Base-by-base conservation (phyloP, 1,284 basidiomycete genomes). In the Agaricales sp. region DNA sequence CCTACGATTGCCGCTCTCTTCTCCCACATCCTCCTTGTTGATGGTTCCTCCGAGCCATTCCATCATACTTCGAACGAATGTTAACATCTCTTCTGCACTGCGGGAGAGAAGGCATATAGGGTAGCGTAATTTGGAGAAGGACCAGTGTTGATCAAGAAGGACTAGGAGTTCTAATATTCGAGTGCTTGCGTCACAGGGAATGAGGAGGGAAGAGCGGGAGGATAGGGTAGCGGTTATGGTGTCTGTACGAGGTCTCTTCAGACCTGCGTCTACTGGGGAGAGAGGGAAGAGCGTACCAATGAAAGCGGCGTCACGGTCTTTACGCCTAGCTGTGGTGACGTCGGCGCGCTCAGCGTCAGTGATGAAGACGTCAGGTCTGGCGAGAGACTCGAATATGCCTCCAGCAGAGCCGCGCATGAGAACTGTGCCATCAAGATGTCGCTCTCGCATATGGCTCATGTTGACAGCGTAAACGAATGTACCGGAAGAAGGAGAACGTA, bases 31-130 rank as follows among this genome's bases (percentile, higher is more conserved):
- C 58, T 91, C 87, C 60, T 91, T 91, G 57, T 83, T 91, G 53
- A 96, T 85, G 1, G 90, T 91, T 4, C 92, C 92, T 13, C 94
- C 92, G 58, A 98, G 83, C 94, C 95, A 99, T 64, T 98, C 96
- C 80, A 98, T 95, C 83, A 99, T 88, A 71, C 91, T 95, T 50
- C 93, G 73, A 14, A 96, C 91, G 58, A 95, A 93, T 1, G 90
- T 88, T 35, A 98, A 70, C 82, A 98, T 95, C 65, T 99, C 95
- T 54, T 86, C 82, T 1, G 88, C 93, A 1, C 92, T 95, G 25
- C 84, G 77, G 51, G 89, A 91, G 43, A 99, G 78, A 16, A 99
- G 77, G 62, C 95, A 99, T 24, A 99, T 87, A 0, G 95, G 94
- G 60, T 76, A 83, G 59, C 77, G 77, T 21, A 89, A 77, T 46